phyloP scores from a whole-genome alignment of 768 basidiomycete species.

The Amanita fuliginea region DNA sequence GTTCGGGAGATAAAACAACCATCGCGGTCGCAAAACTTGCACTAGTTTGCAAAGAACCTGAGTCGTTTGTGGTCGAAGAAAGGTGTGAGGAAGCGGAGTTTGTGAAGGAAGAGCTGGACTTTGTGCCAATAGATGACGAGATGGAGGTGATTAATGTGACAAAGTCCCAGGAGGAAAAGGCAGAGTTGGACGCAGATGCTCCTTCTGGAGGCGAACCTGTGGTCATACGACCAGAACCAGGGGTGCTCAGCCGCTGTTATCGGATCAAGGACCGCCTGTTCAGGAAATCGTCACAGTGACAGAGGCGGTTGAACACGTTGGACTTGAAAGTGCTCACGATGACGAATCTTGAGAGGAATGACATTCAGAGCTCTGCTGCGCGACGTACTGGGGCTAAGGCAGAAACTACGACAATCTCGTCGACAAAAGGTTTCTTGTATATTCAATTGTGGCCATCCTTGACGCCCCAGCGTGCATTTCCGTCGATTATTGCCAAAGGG shows the following conservation, averaged over 20 bases:
- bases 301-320: background rate
- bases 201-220: background rate
- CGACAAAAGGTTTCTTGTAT: no score
- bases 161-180: background rate
- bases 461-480: no score
- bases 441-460: no score
- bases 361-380: no score
- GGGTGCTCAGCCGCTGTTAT: background rate
- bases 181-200: background rate
- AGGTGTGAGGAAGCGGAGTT: background rate
- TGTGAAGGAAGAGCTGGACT: constrained; percentile 16
- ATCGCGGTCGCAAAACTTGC: background rate
- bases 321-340: no score
- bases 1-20: background rate
- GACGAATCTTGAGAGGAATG: no score
- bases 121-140: constrained; percentile 5
- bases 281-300: no score
- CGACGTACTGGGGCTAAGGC: no score
- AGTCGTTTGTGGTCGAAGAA: background rate
- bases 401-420: no score
- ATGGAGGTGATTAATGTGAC: background rate
- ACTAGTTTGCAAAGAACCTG: background rate
- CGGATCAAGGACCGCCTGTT: background rate
- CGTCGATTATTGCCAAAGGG: no score
- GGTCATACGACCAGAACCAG: background rate